Conservation (phyloP, 805 yeast species). For the Groenewaldozyma salmanticensis region DNA sequence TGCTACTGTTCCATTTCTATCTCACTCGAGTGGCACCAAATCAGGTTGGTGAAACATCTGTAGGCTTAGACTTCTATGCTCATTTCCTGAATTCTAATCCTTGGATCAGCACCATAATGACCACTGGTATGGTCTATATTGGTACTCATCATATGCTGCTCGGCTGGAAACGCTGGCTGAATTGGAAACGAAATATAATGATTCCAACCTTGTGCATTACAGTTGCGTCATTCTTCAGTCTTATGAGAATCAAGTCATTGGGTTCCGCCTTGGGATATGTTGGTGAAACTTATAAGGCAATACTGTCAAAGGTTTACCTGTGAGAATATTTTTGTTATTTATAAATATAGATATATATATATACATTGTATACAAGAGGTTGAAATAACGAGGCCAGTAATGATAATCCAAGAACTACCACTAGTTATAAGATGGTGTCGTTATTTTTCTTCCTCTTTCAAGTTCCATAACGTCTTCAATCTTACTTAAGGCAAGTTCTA, state of each 20-base stretch:
- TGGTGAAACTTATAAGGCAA: neutral
- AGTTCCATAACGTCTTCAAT: slow-evolving; percentile 76
- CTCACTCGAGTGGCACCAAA: slow-evolving; percentile 42
- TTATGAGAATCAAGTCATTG: neutral
- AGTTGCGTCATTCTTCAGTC: slow-evolving; percentile 3
- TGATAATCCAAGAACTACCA: neutral
- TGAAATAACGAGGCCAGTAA: neutral
- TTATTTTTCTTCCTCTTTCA: slow-evolving; percentile 29
- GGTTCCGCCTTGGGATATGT: neutral
- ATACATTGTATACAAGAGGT: neutral
- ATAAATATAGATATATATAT: neutral
- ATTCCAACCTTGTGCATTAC: neutral
- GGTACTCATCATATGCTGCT: slow-evolving; percentile 44
- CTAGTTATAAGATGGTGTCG: neutral
- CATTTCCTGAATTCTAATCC: slow-evolving; percentile 29
- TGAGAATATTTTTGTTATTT: slow-evolving; percentile 4
- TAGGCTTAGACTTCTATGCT: slow-evolving; percentile 42
- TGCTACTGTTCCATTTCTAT: slow-evolving; percentile 37
- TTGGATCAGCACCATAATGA: slow-evolving; percentile 24
- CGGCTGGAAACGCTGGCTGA: slow-evolving; percentile 42
- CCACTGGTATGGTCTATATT: slow-evolving; percentile 29
- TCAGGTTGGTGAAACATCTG: slow-evolving; percentile 48
- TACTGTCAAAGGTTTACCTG: neutral
- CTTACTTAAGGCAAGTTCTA: slow-evolving; percentile 74
- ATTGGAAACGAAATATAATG: slow-evolving; percentile 11